Base-by-base conservation (phyloP, 1,139 yeast genomes). In the Wickerhamiella pararugosa region DNA sequence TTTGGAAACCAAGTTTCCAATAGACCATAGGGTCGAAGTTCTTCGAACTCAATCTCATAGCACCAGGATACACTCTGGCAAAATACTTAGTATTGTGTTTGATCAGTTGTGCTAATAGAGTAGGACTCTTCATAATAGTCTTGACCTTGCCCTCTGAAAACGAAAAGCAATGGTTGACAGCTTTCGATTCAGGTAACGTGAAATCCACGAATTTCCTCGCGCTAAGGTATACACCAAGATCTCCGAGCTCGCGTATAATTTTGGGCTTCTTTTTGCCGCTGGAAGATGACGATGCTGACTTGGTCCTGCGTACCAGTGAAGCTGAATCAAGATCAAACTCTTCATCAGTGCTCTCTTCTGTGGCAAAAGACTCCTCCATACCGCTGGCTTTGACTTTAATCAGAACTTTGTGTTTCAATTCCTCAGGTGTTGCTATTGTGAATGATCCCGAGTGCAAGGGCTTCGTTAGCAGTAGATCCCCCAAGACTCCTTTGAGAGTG, bases 11-110 rank as follows among this genome's bases (percentile, higher is more conserved):
- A 42, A 71, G 66, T 39, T 68, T 67, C 98, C 99, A 90, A 54
- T 74, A 84, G 0, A 61, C 62, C 5, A 82, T 63, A 0, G 98
- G 97, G 36, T 70, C 70, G 54, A 83, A 87, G 54, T 90, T 90
- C 4, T 84, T 69, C 1, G 95, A 84, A 43, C 69, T 77, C 46
- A 83, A 68, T 39, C 97, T 64, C 45, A 75, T 71, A 8, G 76
- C 77, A 0, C 93, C 77, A 0, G 99, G 99, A 56, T 92, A 90
- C 0, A 86, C 73, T 42, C 99, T 68, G 79, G 84, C 77, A 45
- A 90, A 58, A 55, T 69, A 82, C 43, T 68, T 67, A 46, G 79
- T 64, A 56, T 90, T 90, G 59, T 90, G 98, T 54, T 82, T 81
- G 49, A 73, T 70, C 8, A 87, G 57, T 5, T 58, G 64, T 0